Evolutionary conservation across 257 asterid genomes (phyloP), one percentile per base, ranked within the genome.

Genomic region (Solanum chilense): DNA sequence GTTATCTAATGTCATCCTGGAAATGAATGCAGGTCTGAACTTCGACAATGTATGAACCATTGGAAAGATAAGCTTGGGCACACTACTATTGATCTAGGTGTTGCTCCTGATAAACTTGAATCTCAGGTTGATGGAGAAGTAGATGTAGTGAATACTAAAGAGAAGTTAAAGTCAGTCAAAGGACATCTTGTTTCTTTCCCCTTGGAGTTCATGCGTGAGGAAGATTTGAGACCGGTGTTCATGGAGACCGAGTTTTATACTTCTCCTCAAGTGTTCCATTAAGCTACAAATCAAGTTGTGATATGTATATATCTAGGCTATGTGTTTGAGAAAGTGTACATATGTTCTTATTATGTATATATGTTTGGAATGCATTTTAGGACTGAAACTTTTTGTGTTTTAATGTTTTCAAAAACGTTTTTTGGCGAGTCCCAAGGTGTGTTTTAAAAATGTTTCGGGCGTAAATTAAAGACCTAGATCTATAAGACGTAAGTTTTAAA

Each of bases 221-320:
- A 94, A 83, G 96, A 97, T 78, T 87, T 97, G 88, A 95, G 98
- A 92, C 99, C 99, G 12, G 87, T 87, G 90, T 94, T 95, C 78
- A 94, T 92, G 2, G 99, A 97, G 90, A 94, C 96, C n/a, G 99
- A 97, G 92, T 97, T 95, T 88, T 97, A 95, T 86, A 91, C 99
- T 77, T 91, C 98, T 31, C 89, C 96, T 29, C 98, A 93, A 82
- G 99, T 97, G 84, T 97, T 97, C 88, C 93, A 96, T 82, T 97
- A 95, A 94, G 44, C 37, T 66, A 62, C n/a, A 62, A 33, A 47
- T 29, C 29, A 15, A 29, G 29, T 47, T 27, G 37, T 29, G 85
- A 29, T 18, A 47, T 31, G 27, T 81, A 81, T 14, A 44, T 25
- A 64, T 62, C 14, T 76, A 76, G 84, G 64, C 84, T 76, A 14